These are phyloP conservation scores for Candida ulmi DNA, from an alignment of 805 yeast species.

Conservation along the genomic window DNA sequence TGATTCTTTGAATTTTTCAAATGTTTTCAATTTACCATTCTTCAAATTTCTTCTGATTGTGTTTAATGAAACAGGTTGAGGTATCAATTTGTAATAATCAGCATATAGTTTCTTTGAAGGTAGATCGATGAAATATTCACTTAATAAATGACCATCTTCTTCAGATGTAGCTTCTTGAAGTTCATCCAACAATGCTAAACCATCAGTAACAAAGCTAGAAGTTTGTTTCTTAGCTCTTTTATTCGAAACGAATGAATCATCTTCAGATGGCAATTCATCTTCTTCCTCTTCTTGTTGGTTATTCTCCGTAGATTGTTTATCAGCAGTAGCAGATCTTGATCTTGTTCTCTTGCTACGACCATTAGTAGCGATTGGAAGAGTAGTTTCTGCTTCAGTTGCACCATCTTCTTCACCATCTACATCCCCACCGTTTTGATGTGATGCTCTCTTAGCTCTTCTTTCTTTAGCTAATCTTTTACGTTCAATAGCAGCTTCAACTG, in stretches of 20 bases:
- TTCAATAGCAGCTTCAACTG: constrained; percentile 24
- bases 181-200: constrained; percentile 38
- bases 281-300: constrained; percentile 4
- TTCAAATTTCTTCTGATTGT: constrained; percentile 51
- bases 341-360: constrained; percentile 20
- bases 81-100: constrained; percentile 60
- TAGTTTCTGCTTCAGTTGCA: neutral
- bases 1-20: constrained; percentile 50
- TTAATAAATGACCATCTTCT: constrained; percentile 37
- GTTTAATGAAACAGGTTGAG: constrained; percentile 64
- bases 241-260: constrained; percentile 3
- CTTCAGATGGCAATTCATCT: constrained; percentile 7
- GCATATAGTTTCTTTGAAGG: constrained; percentile 78
- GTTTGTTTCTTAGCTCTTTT: constrained; percentile 21
- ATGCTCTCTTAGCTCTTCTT: constrained; percentile 16
- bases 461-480: constrained; percentile 32
- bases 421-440: neutral
- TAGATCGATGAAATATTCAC: constrained; percentile 57
- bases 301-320: neutral
- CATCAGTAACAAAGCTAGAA: constrained; percentile 21
- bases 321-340: constrained; percentile 16
- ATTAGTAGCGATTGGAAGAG: too few relatives aligned
- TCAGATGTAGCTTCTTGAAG: constrained; percentile 37
- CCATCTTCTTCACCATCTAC: neutral
- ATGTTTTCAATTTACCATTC: constrained; percentile 39